phyloP scores from a whole-genome alignment of 208 protist species.

The Acanthamoeba sp. region DNA sequence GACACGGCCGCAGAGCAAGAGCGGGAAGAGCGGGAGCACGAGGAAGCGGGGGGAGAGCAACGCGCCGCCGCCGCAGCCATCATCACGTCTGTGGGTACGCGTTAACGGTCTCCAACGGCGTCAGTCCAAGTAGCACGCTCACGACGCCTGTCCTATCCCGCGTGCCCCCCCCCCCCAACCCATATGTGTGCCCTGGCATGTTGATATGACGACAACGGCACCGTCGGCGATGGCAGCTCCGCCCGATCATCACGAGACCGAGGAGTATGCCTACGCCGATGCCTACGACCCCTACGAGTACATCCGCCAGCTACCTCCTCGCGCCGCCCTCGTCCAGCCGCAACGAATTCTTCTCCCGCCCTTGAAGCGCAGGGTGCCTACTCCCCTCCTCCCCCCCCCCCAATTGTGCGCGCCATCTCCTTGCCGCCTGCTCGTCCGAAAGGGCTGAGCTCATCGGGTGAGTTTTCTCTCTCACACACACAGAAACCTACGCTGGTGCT shows the following conservation, averaged over 20 bases:
- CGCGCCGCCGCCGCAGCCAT: not conserved
- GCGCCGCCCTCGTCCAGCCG: not conserved
- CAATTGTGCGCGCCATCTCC: not conserved
- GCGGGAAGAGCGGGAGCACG: not conserved
- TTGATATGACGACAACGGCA: no score
- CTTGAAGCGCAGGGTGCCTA: not conserved
- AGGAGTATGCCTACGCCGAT: not conserved
- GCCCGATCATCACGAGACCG: not conserved
- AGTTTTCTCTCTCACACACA: not conserved
- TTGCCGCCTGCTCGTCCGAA: no score
- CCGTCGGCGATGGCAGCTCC: no score
- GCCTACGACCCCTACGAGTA: constrained; percentile 25
- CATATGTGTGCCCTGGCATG: no score
- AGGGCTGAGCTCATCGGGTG: no score
- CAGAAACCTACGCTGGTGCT: constrained; percentile 86
- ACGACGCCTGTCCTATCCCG: no score
- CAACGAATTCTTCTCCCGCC: not conserved
- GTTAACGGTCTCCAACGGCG: not conserved
- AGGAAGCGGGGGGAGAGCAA: not conserved
- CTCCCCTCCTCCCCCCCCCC: not conserved
- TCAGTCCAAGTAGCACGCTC: no score
- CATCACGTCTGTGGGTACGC: not conserved
- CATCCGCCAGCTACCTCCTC: constrained; percentile 27
- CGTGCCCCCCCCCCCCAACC: no score
- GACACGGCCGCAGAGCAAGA: no score